A percentile compares a stretch with the other conserved stretches of the same genome.
These are phyloP conservation scores for Phytophthora lateralis DNA, from an alignment of 352 stramenopile species.

Conservation along the genomic window DNA sequence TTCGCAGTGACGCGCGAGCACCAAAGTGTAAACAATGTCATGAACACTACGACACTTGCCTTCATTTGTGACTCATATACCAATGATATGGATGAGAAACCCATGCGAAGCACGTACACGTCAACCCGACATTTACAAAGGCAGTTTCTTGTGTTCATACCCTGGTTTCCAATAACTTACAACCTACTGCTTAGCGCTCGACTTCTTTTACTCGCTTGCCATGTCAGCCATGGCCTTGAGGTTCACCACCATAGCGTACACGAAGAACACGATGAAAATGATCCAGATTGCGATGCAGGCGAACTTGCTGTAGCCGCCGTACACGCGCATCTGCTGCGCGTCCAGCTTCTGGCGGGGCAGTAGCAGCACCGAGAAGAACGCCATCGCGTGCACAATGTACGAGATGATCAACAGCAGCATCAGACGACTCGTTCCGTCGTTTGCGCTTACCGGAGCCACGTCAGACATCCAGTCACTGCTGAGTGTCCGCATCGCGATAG, in stretches of 20 bases:
- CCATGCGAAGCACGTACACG: too few species aligned
- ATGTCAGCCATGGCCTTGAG: conserved; percentile 46
- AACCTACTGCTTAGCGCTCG: conserved; percentile 13
- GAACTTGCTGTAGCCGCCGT: conserved; percentile 62
- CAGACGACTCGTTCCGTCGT: conserved; percentile 33
- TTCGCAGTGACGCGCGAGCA: neutral
- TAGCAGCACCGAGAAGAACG: conserved; percentile 56
- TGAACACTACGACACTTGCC: too few species aligned
- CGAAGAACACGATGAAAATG: conserved; percentile 67
- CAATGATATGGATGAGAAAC: too few species aligned
- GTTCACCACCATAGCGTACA: conserved; percentile 61
- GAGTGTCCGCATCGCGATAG: conserved; percentile 59
- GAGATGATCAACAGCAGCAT: conserved; percentile 54
- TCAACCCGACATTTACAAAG: neutral
- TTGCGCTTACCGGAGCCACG: conserved; percentile 31
- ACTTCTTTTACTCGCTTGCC: conserved; percentile 22
- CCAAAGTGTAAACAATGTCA: neutral
- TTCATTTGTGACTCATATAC: too few species aligned
- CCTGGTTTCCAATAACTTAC: conserved; percentile 29
- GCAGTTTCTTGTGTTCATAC: conserved; percentile 12
- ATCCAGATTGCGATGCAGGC: conserved; percentile 55
- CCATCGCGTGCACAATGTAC: conserved; percentile 59
- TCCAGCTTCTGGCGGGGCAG: conserved; percentile 69
- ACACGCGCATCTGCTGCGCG: conserved; percentile 67
- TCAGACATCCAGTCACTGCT: conserved; percentile 54